These are phyloP conservation scores for Petunia axillaris DNA, from an alignment of 257 asterid genomes.

Conservation along the genomic window DNA sequence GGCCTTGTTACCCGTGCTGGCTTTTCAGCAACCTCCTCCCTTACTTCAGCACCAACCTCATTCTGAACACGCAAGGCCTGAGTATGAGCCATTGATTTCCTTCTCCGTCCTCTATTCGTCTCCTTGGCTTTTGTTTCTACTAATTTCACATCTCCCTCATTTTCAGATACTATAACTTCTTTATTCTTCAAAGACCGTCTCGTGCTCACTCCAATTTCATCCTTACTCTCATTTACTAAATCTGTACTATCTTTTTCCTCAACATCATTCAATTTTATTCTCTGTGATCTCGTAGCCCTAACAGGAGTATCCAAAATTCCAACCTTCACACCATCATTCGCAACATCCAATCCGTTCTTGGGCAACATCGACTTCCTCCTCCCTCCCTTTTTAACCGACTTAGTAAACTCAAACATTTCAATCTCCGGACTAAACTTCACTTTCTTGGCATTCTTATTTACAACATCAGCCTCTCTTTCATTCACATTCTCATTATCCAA, in stretches of 20 bases:
- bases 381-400: slow-evolving; percentile 26
- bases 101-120: slow-evolving; percentile 34
- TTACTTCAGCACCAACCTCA: slow-evolving; percentile 26
- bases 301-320: slow-evolving; percentile 30
- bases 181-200: slow-evolving; percentile 23
- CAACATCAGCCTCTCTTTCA: slow-evolving; percentile 36
- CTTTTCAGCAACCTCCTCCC: slow-evolving; percentile 34
- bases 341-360: neutral
- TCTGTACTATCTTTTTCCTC: neutral
- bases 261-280: slow-evolving; percentile 27
- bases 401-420: slow-evolving; percentile 56
- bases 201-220: slow-evolving; percentile 17
- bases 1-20: slow-evolving; percentile 39
- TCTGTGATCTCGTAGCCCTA: slow-evolving; percentile 33
- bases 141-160: neutral
- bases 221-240: slow-evolving; percentile 11
- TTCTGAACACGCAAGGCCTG: slow-evolving; percentile 28
- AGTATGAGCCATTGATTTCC: slow-evolving; percentile 28
- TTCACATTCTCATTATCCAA: slow-evolving; percentile 29
- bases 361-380: slow-evolving; percentile 7
- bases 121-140: slow-evolving; percentile 1
- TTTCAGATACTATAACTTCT: neutral
- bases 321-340: neutral
- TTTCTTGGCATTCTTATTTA: slow-evolving; percentile 46
- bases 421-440: slow-evolving; percentile 62